These are phyloP conservation scores for Colletotrichum siamense DNA, from an alignment of 2,329 filamentous ascomycete genomes.

Conservation along the genomic window DNA sequence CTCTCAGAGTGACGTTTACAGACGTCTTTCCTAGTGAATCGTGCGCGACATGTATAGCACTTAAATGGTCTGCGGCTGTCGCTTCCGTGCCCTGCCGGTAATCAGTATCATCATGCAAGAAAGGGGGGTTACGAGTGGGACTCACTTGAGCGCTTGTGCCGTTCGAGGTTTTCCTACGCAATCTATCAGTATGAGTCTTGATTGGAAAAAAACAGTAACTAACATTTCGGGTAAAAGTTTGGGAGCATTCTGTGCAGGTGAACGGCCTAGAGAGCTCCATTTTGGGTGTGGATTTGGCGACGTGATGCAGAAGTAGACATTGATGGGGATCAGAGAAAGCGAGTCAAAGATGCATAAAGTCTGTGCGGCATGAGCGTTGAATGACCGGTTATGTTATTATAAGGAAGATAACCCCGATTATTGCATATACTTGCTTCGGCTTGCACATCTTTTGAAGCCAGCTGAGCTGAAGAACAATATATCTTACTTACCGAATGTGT, in stretches of 20 bases:
- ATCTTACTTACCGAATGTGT: neutral
- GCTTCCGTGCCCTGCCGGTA: conserved; percentile 22
- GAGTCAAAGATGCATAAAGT: neutral
- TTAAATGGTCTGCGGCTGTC: conserved; percentile 23
- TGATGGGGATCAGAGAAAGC: neutral
- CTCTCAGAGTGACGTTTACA: conserved; percentile 24
- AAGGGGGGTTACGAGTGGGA: neutral
- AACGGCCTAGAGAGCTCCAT: conserved; percentile 22
- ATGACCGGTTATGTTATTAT: neutral
- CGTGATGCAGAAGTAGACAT: neutral
- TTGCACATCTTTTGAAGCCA: neutral
- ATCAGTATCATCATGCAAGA: neutral
- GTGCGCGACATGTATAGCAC: conserved; percentile 23
- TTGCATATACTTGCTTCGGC: neutral
- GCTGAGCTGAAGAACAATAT: neutral
- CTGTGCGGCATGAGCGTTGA: neutral
- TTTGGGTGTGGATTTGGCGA: neutral
- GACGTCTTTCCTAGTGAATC: conserved; percentile 24
- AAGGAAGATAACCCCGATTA: fast-evolving
- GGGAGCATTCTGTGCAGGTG: conserved; percentile 19
- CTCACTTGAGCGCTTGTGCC: conserved; percentile 27
- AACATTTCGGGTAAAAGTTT: conserved; percentile 24
- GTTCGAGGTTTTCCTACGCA: conserved; percentile 25
- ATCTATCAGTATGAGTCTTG: neutral
- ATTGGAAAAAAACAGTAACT: neutral